Percentiles rank a stretch among this genome's conserved stretches.
Conservation (phyloP, 1,284 basidiomycete genomes). For the Ceratobasidium papillatum region DNA sequence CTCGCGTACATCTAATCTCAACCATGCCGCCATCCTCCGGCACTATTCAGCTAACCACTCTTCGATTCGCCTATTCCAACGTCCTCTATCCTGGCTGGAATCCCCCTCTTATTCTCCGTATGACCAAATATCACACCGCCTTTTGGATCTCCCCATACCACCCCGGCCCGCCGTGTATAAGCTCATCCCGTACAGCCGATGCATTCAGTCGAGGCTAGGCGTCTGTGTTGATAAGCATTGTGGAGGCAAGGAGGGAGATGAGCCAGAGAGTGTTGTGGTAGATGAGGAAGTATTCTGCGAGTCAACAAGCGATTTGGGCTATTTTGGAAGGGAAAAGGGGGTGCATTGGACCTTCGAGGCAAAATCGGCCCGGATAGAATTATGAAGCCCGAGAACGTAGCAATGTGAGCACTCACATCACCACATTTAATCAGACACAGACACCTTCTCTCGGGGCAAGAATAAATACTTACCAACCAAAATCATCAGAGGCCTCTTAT, state of each 20-base stretch:
- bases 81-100: constrained; percentile 55
- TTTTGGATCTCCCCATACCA: constrained; percentile 61
- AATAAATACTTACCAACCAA: constrained; percentile 71
- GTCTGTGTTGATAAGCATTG: constrained; percentile 77
- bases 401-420: constrained; percentile 76
- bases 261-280: constrained; percentile 86
- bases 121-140: constrained; percentile 52
- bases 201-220: constrained; percentile 93
- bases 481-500: constrained; percentile 81
- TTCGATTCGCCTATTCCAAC: constrained; percentile 71
- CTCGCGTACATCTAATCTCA: background rate
- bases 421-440: background rate
- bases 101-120: constrained; percentile 54
- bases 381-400: constrained; percentile 86
- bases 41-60: constrained; percentile 52
- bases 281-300: constrained; percentile 73
- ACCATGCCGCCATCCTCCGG: background rate
- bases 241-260: constrained; percentile 65
- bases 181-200: constrained; percentile 72
- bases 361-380: constrained; percentile 83
- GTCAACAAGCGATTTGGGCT: constrained; percentile 37
- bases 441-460: background rate
- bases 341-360: constrained; percentile 82
- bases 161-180: constrained; percentile 88
- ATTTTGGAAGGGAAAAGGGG: constrained; percentile 41